Base-by-base conservation (phyloP, 768 basidiomycete species). In the Suillus clintonianus region DNA sequence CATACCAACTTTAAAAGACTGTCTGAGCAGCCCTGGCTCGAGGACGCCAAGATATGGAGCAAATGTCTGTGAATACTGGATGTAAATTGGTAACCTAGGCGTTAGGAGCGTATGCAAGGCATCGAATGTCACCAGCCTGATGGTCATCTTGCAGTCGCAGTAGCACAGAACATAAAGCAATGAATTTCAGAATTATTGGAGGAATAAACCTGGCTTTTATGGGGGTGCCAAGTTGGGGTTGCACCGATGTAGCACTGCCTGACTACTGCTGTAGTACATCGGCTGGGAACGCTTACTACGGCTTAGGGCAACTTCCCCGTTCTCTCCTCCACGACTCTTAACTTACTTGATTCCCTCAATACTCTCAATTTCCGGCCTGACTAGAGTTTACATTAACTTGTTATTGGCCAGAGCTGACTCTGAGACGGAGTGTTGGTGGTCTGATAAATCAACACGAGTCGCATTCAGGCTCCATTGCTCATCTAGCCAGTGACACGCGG, bases 41-140 rank as follows among this genome's bases (percentile, higher is more conserved):
- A 92, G 79, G 2, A 71, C 63, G n/a, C 90, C 91, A 2, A 93
- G 76, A 71, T 84, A 87, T 0, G 90, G 89, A 32, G 82, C 79
- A 62, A 94, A 91, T 3, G 81, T 82, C 65, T 86, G 82, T 0
- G 88, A 81, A 42, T 76, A 85, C 67, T 86, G 91, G 34, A 85
- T 80, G 64, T 89, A 81, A 53, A 94, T 82, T 4, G 92, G 90
- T 39, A 75, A 75, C 7, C 90, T 85, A 22, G 90, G 91, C 3
- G 82, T 82, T 17, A 94, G 79, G 6, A 92, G 79, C n/a, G 92
- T 94, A 69, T 89, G 86, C 30, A 93, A 77, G 1, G 86, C 86
- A 69, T 94, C 92, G 67, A 94, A 93, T n/a, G 89, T 86, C 53
- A 92, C 88, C 8, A 92, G 77, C 10, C 82, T 85, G 72, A 90